A percentile compares a stretch with the other conserved stretches of the same genome.
phyloP scores from a whole-genome alignment of 495 filamentous ascomycete species.

The Friedmanniomyces endolithicus region DNA sequence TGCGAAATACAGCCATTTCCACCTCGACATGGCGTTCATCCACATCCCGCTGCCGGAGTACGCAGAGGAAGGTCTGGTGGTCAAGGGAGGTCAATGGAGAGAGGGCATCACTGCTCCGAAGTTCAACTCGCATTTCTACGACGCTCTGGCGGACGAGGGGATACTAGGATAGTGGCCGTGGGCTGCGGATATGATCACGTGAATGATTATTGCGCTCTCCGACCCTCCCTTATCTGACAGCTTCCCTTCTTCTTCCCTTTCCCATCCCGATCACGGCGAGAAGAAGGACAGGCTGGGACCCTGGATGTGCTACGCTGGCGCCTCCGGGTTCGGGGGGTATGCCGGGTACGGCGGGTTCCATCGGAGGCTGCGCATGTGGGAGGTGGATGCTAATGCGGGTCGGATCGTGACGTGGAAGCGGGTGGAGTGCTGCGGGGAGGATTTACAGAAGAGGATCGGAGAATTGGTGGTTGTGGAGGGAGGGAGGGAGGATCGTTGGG shows the following conservation, averaged over 20 bases:
- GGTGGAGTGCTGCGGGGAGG: constrained; percentile 54
- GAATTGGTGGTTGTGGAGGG: constrained; percentile 80
- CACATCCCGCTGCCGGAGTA: constrained; percentile 96
- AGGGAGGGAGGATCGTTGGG: constrained; percentile 47
- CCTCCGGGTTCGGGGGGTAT: constrained; percentile 82
- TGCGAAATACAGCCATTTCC: constrained; percentile 73
- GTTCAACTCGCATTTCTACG: constrained; percentile 78
- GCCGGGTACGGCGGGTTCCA: constrained; percentile 78
- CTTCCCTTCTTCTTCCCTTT: too few species aligned
- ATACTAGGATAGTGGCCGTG: constrained; percentile 72
- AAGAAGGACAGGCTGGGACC: constrained; percentile 43
- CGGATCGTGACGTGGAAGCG: constrained; percentile 85
- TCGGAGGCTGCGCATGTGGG: constrained; percentile 74
- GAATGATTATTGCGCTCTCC: constrained; percentile 86
- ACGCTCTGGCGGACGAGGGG: constrained; percentile 73
- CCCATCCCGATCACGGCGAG: background rate
- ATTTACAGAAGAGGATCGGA: constrained; percentile 58
- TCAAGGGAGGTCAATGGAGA: constrained; percentile 47
- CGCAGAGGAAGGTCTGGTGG: constrained; percentile 37
- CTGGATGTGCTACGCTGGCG: constrained; percentile 99
- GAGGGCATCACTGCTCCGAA: constrained; percentile 73
- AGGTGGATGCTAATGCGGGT: constrained; percentile 80
- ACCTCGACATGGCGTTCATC: constrained; percentile 94
- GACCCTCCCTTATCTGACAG: too few species aligned
- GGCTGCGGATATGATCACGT: constrained; percentile 92